Evolutionary conservation across 352 stramenopile genomes (phyloP), one percentile per base, ranked within the genome.

Genomic region (Globisporangium uncinulatum): DNA sequence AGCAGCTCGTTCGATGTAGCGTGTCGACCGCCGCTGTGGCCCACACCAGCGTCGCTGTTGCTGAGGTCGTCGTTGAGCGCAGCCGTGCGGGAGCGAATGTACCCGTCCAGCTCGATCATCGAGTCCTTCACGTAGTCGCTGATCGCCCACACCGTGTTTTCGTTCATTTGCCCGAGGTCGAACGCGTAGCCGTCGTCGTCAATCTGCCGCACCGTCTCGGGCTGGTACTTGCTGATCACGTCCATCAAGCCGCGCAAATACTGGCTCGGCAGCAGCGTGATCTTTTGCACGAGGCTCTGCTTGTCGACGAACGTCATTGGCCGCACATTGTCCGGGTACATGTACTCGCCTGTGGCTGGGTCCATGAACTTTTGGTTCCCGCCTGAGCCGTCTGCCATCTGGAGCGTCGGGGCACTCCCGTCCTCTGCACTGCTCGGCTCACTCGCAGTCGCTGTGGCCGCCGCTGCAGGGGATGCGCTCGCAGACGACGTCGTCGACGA

Each of bases 141-240:
- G 59, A 94, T 94, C 49, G 83, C 83, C 77, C 81, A 94, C 41
- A 92, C 83, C 0, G 83, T 94, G 65, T 94, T 94, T 63, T 94
- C 83, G 62, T 91, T 89, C 83, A 94, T 94, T 60, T 92, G 83
- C 10, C 83, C 83, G 19, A 94, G 56, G 50, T 94, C 83, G 41
- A 94, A 94, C 11, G 83, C 83, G 62, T 94, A 94, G n/a, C 81
- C 81, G 44, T 94, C 83, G 62, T 94, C 83, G 56, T 94, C 83
- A 51, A 94, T 83, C 69, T 94, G 81, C 19, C 83, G 83, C 45
- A 94, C 83, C 1, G 79, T 94, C 58, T 94, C 83, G 0, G 82
- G 81, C 57, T 94, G 83, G 61, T 94, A 94, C 68, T 94, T 94
- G 69, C 79, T 92, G 61, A 94, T 94, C 13, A 94, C 82, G 55